Evolutionary conservation across 2,329 filamentous ascomycete genomes (phyloP).

Genomic region (Periconia sp.): DNA sequence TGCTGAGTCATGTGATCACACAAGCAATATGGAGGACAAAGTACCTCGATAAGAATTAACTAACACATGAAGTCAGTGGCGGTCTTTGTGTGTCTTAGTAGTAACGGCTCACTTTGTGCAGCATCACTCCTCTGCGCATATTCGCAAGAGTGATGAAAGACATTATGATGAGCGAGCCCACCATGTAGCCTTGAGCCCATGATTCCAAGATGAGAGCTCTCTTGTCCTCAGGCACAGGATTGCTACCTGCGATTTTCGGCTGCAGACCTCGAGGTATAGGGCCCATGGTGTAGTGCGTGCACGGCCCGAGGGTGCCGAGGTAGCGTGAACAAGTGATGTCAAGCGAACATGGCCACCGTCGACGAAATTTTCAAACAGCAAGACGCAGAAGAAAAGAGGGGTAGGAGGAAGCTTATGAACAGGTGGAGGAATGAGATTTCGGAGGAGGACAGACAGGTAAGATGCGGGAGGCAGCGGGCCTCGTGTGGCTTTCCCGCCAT

Average conservation of each 20-base stretch:
- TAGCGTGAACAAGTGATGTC: slow-evolving; percentile 3
- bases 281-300: slow-evolving; percentile 7
- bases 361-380: not conserved
- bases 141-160: slow-evolving; percentile 55
- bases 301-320: not conserved
- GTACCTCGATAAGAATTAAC: slow-evolving; percentile 57
- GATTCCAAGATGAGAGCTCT: slow-evolving; percentile 46
- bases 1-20: no score
- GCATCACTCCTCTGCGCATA: slow-evolving; percentile 54
- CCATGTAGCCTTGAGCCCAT: slow-evolving; percentile 49
- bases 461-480: slow-evolving; percentile 2
- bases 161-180: slow-evolving; percentile 56
- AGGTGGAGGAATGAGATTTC: not conserved
- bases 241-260: slow-evolving; percentile 4
- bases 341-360: slow-evolving; percentile 1
- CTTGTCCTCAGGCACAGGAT: slow-evolving; percentile 35
- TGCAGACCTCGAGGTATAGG: slow-evolving; percentile 2
- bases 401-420: not conserved
- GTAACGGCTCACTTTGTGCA: slow-evolving; percentile 50
- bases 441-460: slow-evolving; percentile 5
- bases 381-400: not conserved
- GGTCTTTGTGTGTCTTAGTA: not conserved
- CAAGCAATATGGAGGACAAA: slow-evolving; percentile 3
- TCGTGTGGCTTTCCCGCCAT: slow-evolving; percentile 10
- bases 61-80: slow-evolving; percentile 23